These are phyloP conservation scores for Rhododendron mucronatum DNA, from an alignment of 148 eudicot species.

Conservation along the genomic window DNA sequence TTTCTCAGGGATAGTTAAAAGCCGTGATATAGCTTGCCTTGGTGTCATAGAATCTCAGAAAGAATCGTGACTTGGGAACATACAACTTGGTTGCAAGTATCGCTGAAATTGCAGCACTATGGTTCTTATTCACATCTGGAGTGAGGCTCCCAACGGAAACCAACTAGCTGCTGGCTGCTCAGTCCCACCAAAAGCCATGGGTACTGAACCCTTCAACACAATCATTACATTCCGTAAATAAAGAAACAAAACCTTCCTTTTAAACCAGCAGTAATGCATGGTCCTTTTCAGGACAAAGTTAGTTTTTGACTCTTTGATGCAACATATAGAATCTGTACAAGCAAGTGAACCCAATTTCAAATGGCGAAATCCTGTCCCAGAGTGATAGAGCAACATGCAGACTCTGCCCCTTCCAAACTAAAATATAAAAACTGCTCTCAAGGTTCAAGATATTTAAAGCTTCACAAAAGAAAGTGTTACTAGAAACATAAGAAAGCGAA, in stretches of 20 bases:
- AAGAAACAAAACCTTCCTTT: neutral
- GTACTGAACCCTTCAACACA: constrained; percentile 86
- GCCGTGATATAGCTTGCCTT: constrained; percentile 43
- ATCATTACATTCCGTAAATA: constrained; percentile 84
- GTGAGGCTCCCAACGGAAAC: constrained; percentile 84
- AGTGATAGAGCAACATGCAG: too few species aligned
- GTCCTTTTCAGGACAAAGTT: too few species aligned
- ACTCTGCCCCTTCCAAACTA: too few species aligned
- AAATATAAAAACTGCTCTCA: too few species aligned
- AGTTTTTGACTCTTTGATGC: too few species aligned
- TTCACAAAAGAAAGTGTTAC: too few species aligned
- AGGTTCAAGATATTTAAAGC: too few species aligned
- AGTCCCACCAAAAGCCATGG: constrained; percentile 89
- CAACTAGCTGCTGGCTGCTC: constrained; percentile 91
- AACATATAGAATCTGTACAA: too few species aligned
- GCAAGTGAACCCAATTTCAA: too few species aligned
- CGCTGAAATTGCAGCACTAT: constrained; percentile 77
- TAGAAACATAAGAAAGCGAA: too few species aligned
- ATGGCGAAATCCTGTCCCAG: too few species aligned
- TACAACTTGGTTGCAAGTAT: constrained; percentile 73
- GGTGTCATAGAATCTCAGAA: constrained; percentile 74
- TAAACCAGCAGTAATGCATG: too few species aligned
- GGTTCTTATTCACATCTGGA: constrained; percentile 80
- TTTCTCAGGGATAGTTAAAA: neutral
- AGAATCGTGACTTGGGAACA: constrained; percentile 73